Percentiles rank a stretch among this genome's conserved stretches.
Conservation (phyloP, 169 alveolate species). For the Perkinsus olseni region DNA sequence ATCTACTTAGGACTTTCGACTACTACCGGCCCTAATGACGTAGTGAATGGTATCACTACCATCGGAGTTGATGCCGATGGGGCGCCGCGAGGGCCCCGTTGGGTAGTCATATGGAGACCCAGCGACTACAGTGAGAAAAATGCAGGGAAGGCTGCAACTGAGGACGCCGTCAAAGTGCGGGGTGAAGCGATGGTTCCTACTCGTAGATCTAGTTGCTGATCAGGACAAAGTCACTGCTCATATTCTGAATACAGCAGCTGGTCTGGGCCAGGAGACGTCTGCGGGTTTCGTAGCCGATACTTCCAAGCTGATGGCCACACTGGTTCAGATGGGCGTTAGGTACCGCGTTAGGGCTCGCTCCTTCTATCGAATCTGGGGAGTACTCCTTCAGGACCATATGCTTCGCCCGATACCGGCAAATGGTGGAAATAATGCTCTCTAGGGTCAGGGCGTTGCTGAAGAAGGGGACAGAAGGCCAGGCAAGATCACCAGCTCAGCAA, state of each 20-base stretch:
- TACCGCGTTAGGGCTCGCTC: background rate
- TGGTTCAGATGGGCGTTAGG: background rate
- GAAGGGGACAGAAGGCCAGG: background rate
- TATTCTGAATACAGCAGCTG: background rate
- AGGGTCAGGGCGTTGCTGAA: background rate
- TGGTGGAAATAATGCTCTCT: background rate
- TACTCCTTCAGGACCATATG: background rate
- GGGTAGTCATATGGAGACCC: background rate
- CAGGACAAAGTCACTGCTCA: background rate
- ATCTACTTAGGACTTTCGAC: too few relatives aligned
- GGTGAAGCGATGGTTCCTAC: too few relatives aligned
- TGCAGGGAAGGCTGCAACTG: background rate
- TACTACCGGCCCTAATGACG: too few relatives aligned
- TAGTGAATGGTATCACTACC: background rate
- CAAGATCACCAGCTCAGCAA: too few relatives aligned
- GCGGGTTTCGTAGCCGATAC: background rate
- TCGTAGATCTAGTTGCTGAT: background rate
- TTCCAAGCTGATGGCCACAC: background rate
- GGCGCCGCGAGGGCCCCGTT: background rate
- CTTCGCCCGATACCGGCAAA: background rate
- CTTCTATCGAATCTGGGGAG: background rate
- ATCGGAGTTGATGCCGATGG: background rate
- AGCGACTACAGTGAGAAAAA: background rate
- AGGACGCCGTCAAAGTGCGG: background rate
- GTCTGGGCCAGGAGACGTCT: background rate